Evolutionary conservation across 2,329 filamentous ascomycete species (phyloP), one percentile per base, ranked within the genome.

Genomic region (Blastomyces parvus): DNA sequence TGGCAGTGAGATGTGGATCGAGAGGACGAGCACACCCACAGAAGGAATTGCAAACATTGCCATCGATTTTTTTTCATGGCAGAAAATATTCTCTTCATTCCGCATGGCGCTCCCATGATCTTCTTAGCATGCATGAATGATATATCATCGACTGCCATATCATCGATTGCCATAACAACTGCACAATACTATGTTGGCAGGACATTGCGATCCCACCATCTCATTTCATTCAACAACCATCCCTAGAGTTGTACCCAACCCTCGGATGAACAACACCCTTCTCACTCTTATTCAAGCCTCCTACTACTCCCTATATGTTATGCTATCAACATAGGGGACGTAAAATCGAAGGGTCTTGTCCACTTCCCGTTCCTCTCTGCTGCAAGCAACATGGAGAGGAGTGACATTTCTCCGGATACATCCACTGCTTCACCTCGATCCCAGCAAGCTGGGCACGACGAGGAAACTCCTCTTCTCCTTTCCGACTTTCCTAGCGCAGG

Each of bases 101-200:
- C 17, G 9, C 25, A 22, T 56, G 14, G 19, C 22, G 19, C 11
- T 14, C 33, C 38, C 53, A 38, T 36, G 11, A 56, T 36, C 19
- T 56, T 56, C 25, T 25, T 6, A 52, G 48, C 13, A 11, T 13
- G 2, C 48, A 19, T 30, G 48, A 25, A 27, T 8, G 13, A 19
- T 30, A 30, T 38, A 22, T 38, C 30, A 56, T 56, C 53, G 22
- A 56, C 38, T 38, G 53, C 11, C 53, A 56, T 38, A n/a, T n/a
- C n/a, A 56, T 56, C 53, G 22, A 56, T 56, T 38, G 53, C 11
- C 53, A 56, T 38, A n/a, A 22, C 53, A 56, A 56, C 53, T 36
- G 19, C 36, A 22, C 53, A 5, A 38, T 33, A 38, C 13, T 36
- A n/a, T 6, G 46, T 50, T 48, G 22, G 48, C 52, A 56, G 33